Base-by-base conservation (phyloP, 139 green algal genomes). In the Trebouxia sp. region DNA sequence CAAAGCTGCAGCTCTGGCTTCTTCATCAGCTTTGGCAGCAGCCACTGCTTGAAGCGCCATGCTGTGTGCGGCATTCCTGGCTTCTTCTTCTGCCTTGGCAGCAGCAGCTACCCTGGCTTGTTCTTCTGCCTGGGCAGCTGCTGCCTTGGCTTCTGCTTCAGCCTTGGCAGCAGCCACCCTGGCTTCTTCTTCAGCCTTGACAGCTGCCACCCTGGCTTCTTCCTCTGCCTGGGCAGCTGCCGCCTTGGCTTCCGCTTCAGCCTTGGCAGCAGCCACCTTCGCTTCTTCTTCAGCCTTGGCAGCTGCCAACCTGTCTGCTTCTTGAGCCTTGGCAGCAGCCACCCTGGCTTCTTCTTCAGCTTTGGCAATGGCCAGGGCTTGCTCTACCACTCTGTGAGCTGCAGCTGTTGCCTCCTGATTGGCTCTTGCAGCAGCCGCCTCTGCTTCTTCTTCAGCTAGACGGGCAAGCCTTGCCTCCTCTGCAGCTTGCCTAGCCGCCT, bases 361-460 rank as follows among this genome's bases (percentile, higher is more conserved):
- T 14, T 43, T 70, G 62, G 42, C 32, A 32, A 39, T 66, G 55
- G 62, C n/a, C n/a, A n/a, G n/a, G 42, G 62, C 62, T 72, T 72
- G 32, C 10, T 35, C 62, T n/a, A n/a, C 62, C 20, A 26, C 30
- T 14, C n/a, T 70, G 62, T 43, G 62, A 32, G 35, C 37, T n/a
- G 62, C 62, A 22, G 62, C 62, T 32, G 15, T 30, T 70, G 62
- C 62, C 32, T 70, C 32, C 35, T 70, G 9, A 45, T 72, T 17
- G 43, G 62, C 62, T n/a, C 24, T 42, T 0, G 26, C 14, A 72
- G 55, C 37, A 11, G 62, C 62, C 12, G 62, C 62, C 32, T 43
- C 35, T 42, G 62, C 62, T 35, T 72, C 62, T 43, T 72, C 32
- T 41, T 72, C 62, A 43, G 62, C 32, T 0, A 1, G 62, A 11